Base-by-base conservation (phyloP, 1,284 basidiomycete species). In the Melampsora abietis-canadensis region DNA sequence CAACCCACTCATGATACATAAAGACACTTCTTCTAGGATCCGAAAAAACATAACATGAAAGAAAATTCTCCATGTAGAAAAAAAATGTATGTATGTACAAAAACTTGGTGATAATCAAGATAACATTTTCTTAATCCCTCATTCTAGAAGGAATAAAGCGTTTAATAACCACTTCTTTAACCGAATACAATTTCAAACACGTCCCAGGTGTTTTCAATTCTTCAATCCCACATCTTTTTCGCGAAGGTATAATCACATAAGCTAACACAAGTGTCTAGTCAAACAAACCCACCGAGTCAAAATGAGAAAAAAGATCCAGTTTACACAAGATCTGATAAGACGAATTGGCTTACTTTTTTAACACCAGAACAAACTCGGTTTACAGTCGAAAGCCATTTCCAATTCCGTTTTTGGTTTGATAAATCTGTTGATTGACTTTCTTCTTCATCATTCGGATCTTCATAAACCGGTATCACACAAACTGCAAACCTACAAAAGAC, bases 351-450 rank as follows among this genome's bases (percentile, higher is more conserved):
- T 61, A 89, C 94, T 87, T 99, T 99, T 84, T 94, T 92, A 1
- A 98, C 96, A 81, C 97, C 93, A 0, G 91, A 90, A 82, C 97
- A 97, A 21, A 98, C 95, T 30, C 96, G 89, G 81, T 97, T 98
- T 76, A 98, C 87, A 1, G 96, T 98, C 82, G 92, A 93, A 48
- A 99, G 87, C 94, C 94, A 98, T 14, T 91, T 88, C 96, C 96
- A 99, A 90, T 89, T 1, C 90, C 88, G n/a, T 88, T 85, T 1
- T 86, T 83, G 70, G 88, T 90, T 79, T 85, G 87, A 62, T 88
- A 84, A 64, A 85, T 82, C 78, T 89, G 87, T 1, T 37, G 1
- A 12, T 86, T 86, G 4, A 88, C 91, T 0, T 84, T 44, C 81
- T 24, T 84, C 82, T 75, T 87, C 85, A 81, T 98, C 94, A 59